Evolutionary conservation across 208 protist genomes (phyloP), one percentile per base, ranked within the genome.

Genomic region (Porcisia hertigi): DNA sequence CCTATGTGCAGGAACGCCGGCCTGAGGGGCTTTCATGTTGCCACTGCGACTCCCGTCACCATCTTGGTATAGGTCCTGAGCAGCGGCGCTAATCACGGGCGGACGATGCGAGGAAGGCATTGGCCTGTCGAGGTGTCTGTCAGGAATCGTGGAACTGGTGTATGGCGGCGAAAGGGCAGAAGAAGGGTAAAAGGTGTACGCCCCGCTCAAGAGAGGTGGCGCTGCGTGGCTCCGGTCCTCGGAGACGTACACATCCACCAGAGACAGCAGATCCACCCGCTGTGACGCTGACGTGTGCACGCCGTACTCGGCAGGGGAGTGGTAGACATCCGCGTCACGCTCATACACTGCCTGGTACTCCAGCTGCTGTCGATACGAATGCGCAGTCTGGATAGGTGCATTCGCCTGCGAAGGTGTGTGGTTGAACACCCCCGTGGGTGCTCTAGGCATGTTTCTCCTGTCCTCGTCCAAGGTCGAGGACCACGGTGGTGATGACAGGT

Each of bases 201-300:
- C 39, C 14, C 20, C 25, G 23, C 25, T 52, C 63, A 52, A 18
- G n/a, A n/a, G 73, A 52, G 14, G 25, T 5, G 73, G 47, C 62
- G 53, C 16, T 41, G 52, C 57, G 36, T 69, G 57, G 36, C 39
- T 62, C 30, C 34, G 41, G 11, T 65, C 52, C 34, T 81, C 71
- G 30, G 76, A 81, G 20, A 81, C 71, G 47, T 73, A 62, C 18
- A 69, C 71, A 67, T 81, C 76, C 0, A 81, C 45, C 3, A 81
- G 64, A 34, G 71, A 64, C 6, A 71, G 59, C 7, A 49, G 41
- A n/a, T 58, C 41, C 12, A 25, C 30, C 3, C 14, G 43, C 23
- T 9, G 54, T 18, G 39, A 57, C 20, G 53, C 20, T 53, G 49
- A 9, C 36, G 16, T 53, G 34, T 72, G 4, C 18, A 4, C 14